Evolutionary conservation across 1,284 basidiomycete genomes (phyloP).

Genomic region (Pseudozyma sp.): DNA sequence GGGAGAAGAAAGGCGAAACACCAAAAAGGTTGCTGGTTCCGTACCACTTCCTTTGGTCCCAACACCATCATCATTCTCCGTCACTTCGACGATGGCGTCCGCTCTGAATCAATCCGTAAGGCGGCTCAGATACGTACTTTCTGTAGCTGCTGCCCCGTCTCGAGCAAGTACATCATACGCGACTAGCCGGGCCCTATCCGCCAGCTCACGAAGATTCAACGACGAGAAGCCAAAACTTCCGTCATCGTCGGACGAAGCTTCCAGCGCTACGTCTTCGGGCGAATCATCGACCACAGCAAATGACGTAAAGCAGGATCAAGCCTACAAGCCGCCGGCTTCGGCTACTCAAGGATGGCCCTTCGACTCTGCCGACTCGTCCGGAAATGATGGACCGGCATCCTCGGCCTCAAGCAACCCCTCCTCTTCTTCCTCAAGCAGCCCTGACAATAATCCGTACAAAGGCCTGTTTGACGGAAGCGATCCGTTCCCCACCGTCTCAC

Average conservation of each 20-base stretch:
- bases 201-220: slow-evolving; percentile 15
- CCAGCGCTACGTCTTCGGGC: slow-evolving; percentile 4
- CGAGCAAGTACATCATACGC: neutral
- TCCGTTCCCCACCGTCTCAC: slow-evolving; percentile 28
- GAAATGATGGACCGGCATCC: neutral
- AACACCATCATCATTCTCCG: neutral
- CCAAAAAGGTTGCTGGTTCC: slow-evolving; percentile 1
- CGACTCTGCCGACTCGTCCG: slow-evolving; percentile 1
- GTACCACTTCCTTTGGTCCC: neutral
- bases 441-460: slow-evolving; percentile 24
- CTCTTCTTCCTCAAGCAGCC: slow-evolving; percentile 3
- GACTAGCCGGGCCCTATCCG: slow-evolving; percentile 16
- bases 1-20: slow-evolving; percentile 9
- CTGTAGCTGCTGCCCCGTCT: neutral
- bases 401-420: slow-evolving; percentile 2
- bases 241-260: slow-evolving; percentile 1
- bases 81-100: slow-evolving; percentile 5
- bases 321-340: slow-evolving; percentile 27
- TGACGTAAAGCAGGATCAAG: neutral
- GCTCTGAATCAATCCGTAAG: slow-evolving; percentile 17
- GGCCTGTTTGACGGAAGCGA: slow-evolving; percentile 37
- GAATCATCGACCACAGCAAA: neutral
- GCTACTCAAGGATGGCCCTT: slow-evolving; percentile 24
- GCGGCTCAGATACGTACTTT: slow-evolving; percentile 1
- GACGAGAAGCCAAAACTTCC: slow-evolving; percentile 16